Conservation (phyloP, 1,139 yeast species). For the Lodderomyces parapsilosis region DNA sequence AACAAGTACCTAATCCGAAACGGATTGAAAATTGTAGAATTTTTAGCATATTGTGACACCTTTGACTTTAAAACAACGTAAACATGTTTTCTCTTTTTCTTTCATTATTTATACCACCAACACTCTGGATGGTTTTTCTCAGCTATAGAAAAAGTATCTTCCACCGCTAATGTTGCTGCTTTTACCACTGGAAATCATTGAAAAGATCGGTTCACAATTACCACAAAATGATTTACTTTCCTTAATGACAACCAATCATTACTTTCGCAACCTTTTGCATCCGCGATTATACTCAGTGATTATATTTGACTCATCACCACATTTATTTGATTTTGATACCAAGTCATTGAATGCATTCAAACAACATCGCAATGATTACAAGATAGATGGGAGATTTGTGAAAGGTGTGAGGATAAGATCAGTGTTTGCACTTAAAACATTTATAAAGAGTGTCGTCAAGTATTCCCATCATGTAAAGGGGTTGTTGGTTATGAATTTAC, state of each 20-base stretch:
- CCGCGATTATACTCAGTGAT: conserved; percentile 23
- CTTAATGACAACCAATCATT: conserved; percentile 18
- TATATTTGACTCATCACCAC: conserved; percentile 21
- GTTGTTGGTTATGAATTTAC: conserved; percentile 19
- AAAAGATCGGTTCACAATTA: conserved; percentile 16
- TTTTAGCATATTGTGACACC: background rate
- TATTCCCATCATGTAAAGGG: conserved; percentile 17
- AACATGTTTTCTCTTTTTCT: too few relatives aligned
- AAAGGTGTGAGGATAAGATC: conserved; percentile 16
- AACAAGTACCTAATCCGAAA: conserved; percentile 4
- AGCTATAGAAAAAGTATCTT: too few relatives aligned
- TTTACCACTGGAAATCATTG: conserved; percentile 25
- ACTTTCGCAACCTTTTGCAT: conserved; percentile 14
- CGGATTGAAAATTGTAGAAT: conserved; percentile 2
- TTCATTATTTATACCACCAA: background rate
- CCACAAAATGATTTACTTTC: conserved; percentile 20
- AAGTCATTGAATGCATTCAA: conserved; percentile 7
- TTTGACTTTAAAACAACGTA: background rate
- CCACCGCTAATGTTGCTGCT: conserved; percentile 16
- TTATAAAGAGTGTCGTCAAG: conserved; percentile 18
- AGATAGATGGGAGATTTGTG: conserved; percentile 6
- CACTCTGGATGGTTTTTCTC: too few relatives aligned
- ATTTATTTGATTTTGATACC: conserved; percentile 10
- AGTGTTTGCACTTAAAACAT: conserved; percentile 20
- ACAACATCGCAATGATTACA: conserved; percentile 6